phyloP scores from a whole-genome alignment of 2,329 filamentous ascomycete genomes.

The Herpotrichia juniperi region DNA sequence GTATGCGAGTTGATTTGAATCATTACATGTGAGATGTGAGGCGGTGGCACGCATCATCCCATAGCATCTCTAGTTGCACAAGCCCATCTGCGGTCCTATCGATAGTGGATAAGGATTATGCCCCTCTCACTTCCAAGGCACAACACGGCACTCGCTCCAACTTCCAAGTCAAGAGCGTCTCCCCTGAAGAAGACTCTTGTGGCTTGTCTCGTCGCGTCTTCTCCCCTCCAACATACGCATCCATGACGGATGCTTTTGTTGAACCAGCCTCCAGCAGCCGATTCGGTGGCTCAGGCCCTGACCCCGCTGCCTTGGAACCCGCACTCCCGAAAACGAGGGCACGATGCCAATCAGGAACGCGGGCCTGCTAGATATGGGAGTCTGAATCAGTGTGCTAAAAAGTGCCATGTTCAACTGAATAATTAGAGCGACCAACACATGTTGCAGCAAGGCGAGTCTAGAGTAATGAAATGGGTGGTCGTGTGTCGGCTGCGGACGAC shows the following conservation, averaged over 20 bases:
- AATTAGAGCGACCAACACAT: constrained; percentile 14
- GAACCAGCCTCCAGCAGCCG: constrained; percentile 31
- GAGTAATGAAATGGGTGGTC: constrained; percentile 29
- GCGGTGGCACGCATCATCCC: constrained; percentile 10
- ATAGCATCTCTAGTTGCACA: constrained; percentile 16
- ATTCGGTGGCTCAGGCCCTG: constrained; percentile 28
- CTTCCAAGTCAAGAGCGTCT: constrained; percentile 11
- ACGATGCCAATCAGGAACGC: constrained; percentile 36
- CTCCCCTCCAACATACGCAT: constrained; percentile 28
- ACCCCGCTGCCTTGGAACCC: constrained; percentile 41
- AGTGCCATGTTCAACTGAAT: constrained; percentile 15
- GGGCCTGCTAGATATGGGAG: constrained; percentile 14
- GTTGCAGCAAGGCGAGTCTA: constrained; percentile 27
- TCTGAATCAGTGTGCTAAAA: constrained; percentile 11
- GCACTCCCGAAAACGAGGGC: constrained; percentile 35
- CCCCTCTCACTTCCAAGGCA: constrained; percentile 11
- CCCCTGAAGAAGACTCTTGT: constrained; percentile 18
- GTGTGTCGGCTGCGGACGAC: constrained; percentile 31
- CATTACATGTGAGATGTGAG: neutral
- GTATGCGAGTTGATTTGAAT: neutral
- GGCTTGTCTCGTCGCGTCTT: constrained; percentile 17
- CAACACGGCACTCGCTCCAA: neutral
- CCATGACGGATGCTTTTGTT: constrained; percentile 36
- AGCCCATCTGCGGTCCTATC: constrained; percentile 13
- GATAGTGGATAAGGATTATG: constrained; percentile 11